Evolutionary conservation across 331 rosid species (phyloP), one percentile per base, ranked within the genome.

Genomic region (Erythrophleum ivorense): DNA sequence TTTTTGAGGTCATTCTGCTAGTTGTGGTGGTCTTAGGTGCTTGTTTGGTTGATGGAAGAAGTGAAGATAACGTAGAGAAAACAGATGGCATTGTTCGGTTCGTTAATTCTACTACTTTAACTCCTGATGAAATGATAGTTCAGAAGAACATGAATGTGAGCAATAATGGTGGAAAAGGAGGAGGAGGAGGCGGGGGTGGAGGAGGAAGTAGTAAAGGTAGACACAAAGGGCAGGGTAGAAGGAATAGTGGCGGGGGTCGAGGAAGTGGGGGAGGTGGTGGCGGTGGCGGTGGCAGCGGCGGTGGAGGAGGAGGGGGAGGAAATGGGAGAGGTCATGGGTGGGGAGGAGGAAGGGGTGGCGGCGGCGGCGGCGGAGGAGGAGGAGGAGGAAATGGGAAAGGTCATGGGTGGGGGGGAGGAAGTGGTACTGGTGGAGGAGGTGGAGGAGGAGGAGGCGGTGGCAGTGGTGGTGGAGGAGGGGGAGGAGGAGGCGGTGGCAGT

Each of bases 11-110:
- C 52, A 1, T 83, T 80, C 2, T 86, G 46, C 43, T 82, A 7
- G 40, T 67, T 33, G 67, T 21, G 64, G 76, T 68, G 49, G 13
- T 74, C n/a, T n/a, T 60, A 24, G 71, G 76, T 46, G 75, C 85
- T 77, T 77, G 89, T 83, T 73, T 77, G 73, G 87, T 38, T 38
- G 62, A 77, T 84, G 85, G 58, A 24, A 53, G 65, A 58, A 77
- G 43, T 7, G 62, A 48, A 9, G 62, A 48, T 63, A 62, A 46
- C 57, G 64, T 34, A 2, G 75, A 48, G 52, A 54, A 3, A 29
- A 48, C 2, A 45, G 77, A 41, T 79, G 84, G 63, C n/a, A 16
- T 2, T 16, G 46, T 48, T 34, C 24, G 53, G 31, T 34, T 6
- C 12, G 34, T n/a, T 2, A 83, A 80, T 72, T 57, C 81, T 41